phyloP scores from a whole-genome alignment of 495 filamentous ascomycete genomes.

The Penicillium subrubescens region DNA sequence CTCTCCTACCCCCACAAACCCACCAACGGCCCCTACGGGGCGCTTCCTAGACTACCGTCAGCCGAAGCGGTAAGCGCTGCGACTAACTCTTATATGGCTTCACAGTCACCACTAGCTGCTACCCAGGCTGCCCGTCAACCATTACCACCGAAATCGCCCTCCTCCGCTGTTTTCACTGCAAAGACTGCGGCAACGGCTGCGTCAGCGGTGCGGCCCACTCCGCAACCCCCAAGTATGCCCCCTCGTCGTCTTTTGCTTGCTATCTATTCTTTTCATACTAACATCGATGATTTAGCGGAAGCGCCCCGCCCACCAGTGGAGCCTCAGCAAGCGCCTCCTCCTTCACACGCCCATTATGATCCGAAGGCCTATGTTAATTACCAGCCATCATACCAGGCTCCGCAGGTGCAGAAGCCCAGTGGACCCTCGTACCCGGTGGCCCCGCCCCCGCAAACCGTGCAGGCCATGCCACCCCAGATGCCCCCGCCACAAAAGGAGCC shows the following conservation, averaged over 20 bases:
- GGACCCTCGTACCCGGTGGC: conserved; percentile 26
- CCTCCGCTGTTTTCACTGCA: conserved; percentile 32
- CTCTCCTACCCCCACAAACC: conserved; percentile 47
- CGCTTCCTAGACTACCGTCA: conserved; percentile 47
- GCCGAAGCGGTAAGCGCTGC: conserved; percentile 51
- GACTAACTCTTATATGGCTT: conserved; percentile 45
- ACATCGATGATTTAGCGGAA: conserved; percentile 25
- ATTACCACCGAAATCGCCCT: conserved; percentile 39
- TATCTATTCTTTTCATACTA: not conserved
- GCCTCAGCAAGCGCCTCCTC: conserved; percentile 20
- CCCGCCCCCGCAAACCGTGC: conserved; percentile 33
- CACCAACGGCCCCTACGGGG: conserved; percentile 53
- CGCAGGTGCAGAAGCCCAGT: conserved; percentile 29
- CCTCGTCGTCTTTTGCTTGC: not conserved
- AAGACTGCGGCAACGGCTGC: conserved; percentile 40
- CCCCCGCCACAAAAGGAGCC: conserved; percentile 48
- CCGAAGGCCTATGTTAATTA: conserved; percentile 72
- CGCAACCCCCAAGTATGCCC: conserved; percentile 42
- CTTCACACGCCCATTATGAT: conserved; percentile 63
- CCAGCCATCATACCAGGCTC: conserved; percentile 42
- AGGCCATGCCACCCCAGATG: conserved; percentile 41
- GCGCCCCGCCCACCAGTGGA: conserved; percentile 49
- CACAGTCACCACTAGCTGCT: conserved; percentile 45
- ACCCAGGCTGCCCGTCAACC: conserved; percentile 35
- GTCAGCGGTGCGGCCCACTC: conserved; percentile 33